Evolutionary conservation across 768 basidiomycete genomes (phyloP).

Genomic region (Podaxis mareebaensis): DNA sequence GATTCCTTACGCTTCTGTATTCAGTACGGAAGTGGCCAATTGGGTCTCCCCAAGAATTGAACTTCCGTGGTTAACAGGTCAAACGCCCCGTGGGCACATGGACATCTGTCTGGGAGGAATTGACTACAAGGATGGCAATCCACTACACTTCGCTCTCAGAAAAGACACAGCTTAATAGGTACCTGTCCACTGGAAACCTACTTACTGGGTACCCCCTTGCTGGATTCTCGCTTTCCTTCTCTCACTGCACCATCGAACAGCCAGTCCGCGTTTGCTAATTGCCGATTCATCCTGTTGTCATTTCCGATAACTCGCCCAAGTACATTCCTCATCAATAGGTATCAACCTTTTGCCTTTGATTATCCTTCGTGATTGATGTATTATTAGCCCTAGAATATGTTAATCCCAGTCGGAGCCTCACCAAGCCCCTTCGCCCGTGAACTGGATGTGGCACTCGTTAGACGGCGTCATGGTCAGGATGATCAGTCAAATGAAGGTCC

Average conservation of each 20-base stretch:
- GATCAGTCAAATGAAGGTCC: not conserved
- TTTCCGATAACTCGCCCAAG: not conserved
- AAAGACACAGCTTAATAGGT: not conserved
- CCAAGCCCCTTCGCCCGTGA: not conserved
- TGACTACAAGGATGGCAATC: not conserved
- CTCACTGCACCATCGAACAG: not conserved
- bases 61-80: not conserved
- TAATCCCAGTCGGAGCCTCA: not conserved
- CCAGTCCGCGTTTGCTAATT: not conserved
- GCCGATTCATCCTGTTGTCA: not conserved
- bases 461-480: not conserved
- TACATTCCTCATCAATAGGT: not conserved
- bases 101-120: not conserved
- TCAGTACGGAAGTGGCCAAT: not conserved
- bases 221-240: not conserved
- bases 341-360: not conserved
- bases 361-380: not conserved
- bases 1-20: not conserved
- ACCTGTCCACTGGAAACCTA: conserved; percentile 4
- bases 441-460: not conserved
- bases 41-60: not conserved
- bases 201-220: not conserved
- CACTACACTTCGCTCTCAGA: not conserved
- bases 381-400: not conserved
- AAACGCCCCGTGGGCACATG: not conserved